Evolutionary conservation across 1,139 yeast species (phyloP).

Genomic region (Komagataea norvegica): DNA sequence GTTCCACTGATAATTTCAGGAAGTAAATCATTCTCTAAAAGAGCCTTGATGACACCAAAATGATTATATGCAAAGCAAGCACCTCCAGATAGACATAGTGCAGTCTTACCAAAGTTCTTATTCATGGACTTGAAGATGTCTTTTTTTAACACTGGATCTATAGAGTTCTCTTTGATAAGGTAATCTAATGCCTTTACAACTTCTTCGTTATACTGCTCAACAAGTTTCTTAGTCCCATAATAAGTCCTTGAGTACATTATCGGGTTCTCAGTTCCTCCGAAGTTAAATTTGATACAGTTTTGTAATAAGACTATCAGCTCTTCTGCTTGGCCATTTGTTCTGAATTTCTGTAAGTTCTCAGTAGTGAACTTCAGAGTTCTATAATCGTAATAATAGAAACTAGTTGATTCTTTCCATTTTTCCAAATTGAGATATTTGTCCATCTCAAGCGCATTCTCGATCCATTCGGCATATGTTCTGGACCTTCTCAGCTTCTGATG

Average conservation of each 20-base stretch:
- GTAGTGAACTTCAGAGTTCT: conserved; percentile 51
- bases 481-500: conserved; percentile 48
- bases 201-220: conserved; percentile 51
- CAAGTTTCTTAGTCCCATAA: conserved; percentile 65
- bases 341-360: conserved; percentile 36
- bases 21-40: conserved; percentile 58
- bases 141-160: conserved; percentile 41
- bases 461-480: conserved; percentile 56
- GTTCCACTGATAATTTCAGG: conserved; percentile 76
- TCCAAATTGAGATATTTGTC: conserved; percentile 57
- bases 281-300: conserved; percentile 65
- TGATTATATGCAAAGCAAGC: conserved; percentile 77
- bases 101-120: conserved; percentile 68
- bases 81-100: conserved; percentile 74
- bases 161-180: conserved; percentile 37
- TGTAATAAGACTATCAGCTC: conserved; percentile 56
- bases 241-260: conserved; percentile 69
- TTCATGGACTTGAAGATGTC: conserved; percentile 54
- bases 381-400: conserved; percentile 67
- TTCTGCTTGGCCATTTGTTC: conserved; percentile 15
- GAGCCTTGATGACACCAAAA: conserved; percentile 70
- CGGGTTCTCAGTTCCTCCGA: conserved; percentile 76
- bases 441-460: conserved; percentile 48
- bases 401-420: conserved; percentile 59
- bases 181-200: conserved; percentile 45